Base-by-base conservation (phyloP, 805 yeast species). In the Candida khao-thaluensis region DNA sequence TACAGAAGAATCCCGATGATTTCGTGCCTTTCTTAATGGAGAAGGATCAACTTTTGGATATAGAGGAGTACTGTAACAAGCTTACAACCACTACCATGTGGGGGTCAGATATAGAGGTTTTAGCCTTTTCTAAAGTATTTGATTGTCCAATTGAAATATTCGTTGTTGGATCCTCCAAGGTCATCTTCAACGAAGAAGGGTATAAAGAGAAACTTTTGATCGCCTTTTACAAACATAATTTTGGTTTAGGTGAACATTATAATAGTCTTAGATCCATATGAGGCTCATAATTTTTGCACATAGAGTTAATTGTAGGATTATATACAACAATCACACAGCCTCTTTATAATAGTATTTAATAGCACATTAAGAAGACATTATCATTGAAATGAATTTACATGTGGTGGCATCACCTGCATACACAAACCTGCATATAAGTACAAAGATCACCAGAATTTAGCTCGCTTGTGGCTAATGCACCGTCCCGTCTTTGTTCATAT, bases 51-150 rank as follows among this genome's bases (percentile, higher is more conserved):
- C 66, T 75, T 6, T 49, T 86, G 43, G 84, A 85, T 47, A 61
- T 90, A 20, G 81, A 76, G 26, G 77, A 76, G 16, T 93, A 93
- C 57, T 74, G 86, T 3, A 59, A 67, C 3, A 82, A 81, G 45
- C 71, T 91, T 42, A 84, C 76, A 43, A 68, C 59, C n/a, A 87
- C 96, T 0, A 81, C 95, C 0, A 77, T 85, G 70, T 91, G 99
- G 99, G 99, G 99, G 17, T 93, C 96, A 7, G 97, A 93, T 52
- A 69, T 88, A 68, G 99, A 91, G 65, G 80, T 91, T 14, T 60
- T 86, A 54, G 96, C 97, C 0, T 67, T 90, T 28, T 73, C 95
- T 1, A 72, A 78, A 43, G 77, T 76, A n/a, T 85, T 72, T 51
- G 71, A 81, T 43, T 79, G 85, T 49, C 85, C 89, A 0, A 77